Conservation (phyloP, 1,284 basidiomycete species). For the Tilletia walkeri region DNA sequence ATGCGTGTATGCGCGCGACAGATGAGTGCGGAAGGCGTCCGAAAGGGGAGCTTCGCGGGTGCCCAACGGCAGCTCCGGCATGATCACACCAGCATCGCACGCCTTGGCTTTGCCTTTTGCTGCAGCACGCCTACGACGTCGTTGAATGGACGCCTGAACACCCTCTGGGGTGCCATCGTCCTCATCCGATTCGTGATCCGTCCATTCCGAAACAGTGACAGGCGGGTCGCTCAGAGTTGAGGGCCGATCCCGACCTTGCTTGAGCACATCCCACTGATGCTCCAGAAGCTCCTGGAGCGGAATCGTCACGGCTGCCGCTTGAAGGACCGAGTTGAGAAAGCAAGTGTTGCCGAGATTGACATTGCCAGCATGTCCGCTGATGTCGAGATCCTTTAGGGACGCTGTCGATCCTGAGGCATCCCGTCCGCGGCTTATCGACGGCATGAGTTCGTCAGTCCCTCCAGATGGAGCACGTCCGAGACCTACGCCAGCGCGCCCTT, state of each 20-base stretch:
- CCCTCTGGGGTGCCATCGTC: neutral
- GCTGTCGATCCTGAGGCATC: neutral
- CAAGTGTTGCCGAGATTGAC: slow-evolving; percentile 86
- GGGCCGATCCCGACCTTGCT: neutral
- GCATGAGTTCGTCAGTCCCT: neutral
- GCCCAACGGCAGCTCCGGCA: neutral
- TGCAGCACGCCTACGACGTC: neutral
- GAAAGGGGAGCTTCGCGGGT: slow-evolving; percentile 15
- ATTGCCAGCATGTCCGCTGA: slow-evolving; percentile 63
- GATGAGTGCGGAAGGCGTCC: slow-evolving; percentile 9
- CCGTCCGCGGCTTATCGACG: neutral
- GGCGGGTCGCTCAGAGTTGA: neutral
- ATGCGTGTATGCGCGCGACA: neutral
- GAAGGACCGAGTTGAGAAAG: slow-evolving; percentile 87
- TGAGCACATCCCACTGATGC: neutral
- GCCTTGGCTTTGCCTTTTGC: slow-evolving; percentile 11
- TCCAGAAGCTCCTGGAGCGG: slow-evolving; percentile 66
- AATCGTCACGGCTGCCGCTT: slow-evolving; percentile 66
- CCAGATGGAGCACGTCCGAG: neutral
- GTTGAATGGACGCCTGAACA: neutral
- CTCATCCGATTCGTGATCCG: slow-evolving; percentile 3
- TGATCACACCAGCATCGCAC: neutral
- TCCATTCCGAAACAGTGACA: neutral
- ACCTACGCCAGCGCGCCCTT: neutral
- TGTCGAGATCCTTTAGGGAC: neutral